Evolutionary conservation across 75 land plant species (phyloP).

Genomic region (Ceratopteris richardii): DNA sequence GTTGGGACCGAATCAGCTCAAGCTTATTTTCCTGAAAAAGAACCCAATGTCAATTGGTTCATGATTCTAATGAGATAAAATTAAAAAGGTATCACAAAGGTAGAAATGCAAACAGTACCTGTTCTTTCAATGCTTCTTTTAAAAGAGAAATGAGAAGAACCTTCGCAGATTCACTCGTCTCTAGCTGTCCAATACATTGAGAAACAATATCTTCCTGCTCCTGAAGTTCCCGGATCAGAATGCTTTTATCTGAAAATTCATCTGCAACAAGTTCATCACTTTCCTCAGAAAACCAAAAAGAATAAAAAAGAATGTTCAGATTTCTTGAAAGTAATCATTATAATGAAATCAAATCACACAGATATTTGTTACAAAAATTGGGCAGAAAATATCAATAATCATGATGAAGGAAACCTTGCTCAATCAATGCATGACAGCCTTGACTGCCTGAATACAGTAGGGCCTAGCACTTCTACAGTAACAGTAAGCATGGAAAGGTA

Average conservation of each 20-base stretch:
- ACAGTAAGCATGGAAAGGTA: too few species aligned
- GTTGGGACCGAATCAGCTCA: conserved; percentile 75
- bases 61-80: background rate
- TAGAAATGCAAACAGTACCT: conserved; percentile 29
- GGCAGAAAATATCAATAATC: too few species aligned
- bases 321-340: too few species aligned
- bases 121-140: conserved; percentile 59
- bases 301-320: too few species aligned
- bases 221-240: conserved; percentile 44
- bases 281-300: background rate
- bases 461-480: too few species aligned
- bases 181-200: conserved; percentile 63
- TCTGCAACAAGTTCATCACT: conserved; percentile 10
- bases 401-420: too few species aligned
- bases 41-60: background rate
- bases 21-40: conserved; percentile 61
- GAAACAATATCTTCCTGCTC: conserved; percentile 45
- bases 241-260: conserved; percentile 36
- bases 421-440: too few species aligned
- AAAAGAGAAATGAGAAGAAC: conserved; percentile 45
- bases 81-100: background rate
- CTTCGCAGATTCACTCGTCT: conserved; percentile 53
- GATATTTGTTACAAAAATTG: too few species aligned
- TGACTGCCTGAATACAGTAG: too few species aligned
- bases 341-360: too few species aligned